Evolutionary conservation across 148 eudicot species (phyloP).

Genomic region (Nyssa sinensis): DNA sequence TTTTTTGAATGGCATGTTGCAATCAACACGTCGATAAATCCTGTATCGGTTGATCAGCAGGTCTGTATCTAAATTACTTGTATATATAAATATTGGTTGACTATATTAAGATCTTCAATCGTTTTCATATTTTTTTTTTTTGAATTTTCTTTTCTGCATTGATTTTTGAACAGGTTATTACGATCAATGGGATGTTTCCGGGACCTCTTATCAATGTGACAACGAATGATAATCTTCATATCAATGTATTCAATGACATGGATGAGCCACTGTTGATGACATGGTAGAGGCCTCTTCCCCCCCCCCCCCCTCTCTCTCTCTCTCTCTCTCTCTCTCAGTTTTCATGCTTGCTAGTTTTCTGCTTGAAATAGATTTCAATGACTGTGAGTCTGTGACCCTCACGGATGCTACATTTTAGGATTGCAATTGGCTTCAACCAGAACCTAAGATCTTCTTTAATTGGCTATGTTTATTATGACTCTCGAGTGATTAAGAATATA

Average conservation of each 20-base stretch:
- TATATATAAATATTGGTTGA: too few relatives aligned
- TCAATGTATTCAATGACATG: slow-evolving; percentile 32
- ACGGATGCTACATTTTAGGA: too few relatives aligned
- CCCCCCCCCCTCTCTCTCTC: not conserved
- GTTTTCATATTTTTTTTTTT: not conserved
- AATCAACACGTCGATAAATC: slow-evolving; percentile 16
- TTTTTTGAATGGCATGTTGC: slow-evolving; percentile 32
- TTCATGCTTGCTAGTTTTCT: too few relatives aligned
- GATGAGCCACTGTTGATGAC: slow-evolving; percentile 35
- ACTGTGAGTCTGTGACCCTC: too few relatives aligned
- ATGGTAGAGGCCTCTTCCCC: slow-evolving; percentile 14
- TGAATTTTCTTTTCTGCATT: not conserved
- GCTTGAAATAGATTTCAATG: too few relatives aligned
- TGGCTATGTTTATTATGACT: too few relatives aligned
- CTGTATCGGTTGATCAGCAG: slow-evolving; percentile 20
- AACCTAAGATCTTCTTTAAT: too few relatives aligned
- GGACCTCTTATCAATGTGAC: slow-evolving; percentile 32
- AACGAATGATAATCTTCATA: slow-evolving; percentile 23
- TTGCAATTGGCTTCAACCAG: too few relatives aligned
- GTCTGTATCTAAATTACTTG: slow-evolving; percentile 9
- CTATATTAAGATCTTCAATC: too few relatives aligned
- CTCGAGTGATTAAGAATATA: too few relatives aligned
- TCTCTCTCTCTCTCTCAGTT: too few relatives aligned
- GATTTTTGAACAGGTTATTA: slow-evolving; percentile 23
- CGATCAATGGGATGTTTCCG: slow-evolving; percentile 32